These are phyloP conservation scores for Tuber brumale DNA, from an alignment of 495 filamentous ascomycete species.

Conservation along the genomic window DNA sequence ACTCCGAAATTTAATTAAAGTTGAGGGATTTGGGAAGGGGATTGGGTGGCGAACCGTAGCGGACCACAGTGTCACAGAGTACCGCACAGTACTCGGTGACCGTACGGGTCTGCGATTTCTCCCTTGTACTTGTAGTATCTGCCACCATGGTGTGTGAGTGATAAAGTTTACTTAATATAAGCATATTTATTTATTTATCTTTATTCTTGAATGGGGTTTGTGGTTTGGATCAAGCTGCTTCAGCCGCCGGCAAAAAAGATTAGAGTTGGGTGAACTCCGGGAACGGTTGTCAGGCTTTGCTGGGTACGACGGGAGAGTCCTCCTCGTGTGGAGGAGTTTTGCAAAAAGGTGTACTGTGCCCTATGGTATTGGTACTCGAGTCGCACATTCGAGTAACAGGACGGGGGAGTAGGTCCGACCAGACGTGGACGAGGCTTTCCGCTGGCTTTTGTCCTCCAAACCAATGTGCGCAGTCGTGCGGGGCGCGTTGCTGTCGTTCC, in stretches of 20 bases:
- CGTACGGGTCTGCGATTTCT: neutral
- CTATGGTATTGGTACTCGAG: neutral
- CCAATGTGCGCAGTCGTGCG: slow-evolving; percentile 16
- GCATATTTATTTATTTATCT: neutral
- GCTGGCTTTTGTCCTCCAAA: slow-evolving; percentile 23
- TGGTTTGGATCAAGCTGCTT: neutral
- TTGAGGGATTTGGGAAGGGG: slow-evolving; percentile 3
- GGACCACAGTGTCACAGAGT: neutral
- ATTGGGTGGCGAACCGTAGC: neutral
- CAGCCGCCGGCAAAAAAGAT: neutral
- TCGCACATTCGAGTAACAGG: neutral
- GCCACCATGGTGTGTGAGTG: neutral
- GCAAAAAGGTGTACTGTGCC: neutral
- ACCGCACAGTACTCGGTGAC: neutral
- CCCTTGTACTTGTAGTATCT: neutral
- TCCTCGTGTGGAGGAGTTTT: neutral
- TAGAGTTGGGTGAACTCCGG: neutral
- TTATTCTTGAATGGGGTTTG: neutral
- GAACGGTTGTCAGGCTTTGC: neutral
- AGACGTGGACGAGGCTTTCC: slow-evolving; percentile 15
- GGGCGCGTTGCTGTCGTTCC: slow-evolving; percentile 18
- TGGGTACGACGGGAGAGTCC: neutral
- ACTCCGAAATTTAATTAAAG: neutral
- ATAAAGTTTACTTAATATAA: neutral
- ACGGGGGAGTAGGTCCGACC: slow-evolving; percentile 11